Conservation (phyloP, 176 grass and related monocot species). For the Eleusine coracana region DNA sequence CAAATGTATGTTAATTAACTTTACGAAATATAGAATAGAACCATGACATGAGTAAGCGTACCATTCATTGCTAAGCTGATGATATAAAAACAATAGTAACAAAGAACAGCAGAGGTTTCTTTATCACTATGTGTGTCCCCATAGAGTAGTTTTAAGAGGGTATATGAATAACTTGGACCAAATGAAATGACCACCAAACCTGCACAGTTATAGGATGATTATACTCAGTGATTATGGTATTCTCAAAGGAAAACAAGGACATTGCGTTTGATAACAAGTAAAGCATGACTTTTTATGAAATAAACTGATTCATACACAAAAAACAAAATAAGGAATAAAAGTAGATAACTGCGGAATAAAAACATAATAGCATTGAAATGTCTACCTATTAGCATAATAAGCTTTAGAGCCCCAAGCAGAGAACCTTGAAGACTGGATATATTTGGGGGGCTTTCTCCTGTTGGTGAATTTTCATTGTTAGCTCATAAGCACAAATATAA, state of each 20-base stretch:
- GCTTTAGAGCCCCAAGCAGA: slow-evolving; percentile 78
- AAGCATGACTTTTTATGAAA: slow-evolving; percentile 14
- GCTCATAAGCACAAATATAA: slow-evolving; percentile 29
- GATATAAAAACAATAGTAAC: slow-evolving; percentile 94
- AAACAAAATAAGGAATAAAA: not conserved
- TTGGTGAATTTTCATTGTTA: slow-evolving; percentile 33
- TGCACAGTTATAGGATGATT: slow-evolving; percentile 47
- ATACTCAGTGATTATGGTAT: slow-evolving; percentile 5
- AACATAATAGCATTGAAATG: slow-evolving; percentile 2
- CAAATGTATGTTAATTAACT: not conserved
- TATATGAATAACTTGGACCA: slow-evolving; percentile 99
- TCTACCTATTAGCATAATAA: slow-evolving; percentile 90
- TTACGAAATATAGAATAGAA: slow-evolving; percentile 28
- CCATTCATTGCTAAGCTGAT: slow-evolving; percentile 94
- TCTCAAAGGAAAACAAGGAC: slow-evolving; percentile 23
- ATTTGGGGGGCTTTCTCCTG: slow-evolving; percentile 67
- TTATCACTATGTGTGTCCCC: slow-evolving; percentile 79
- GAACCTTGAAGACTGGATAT: slow-evolving; percentile 70
- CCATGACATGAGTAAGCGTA: slow-evolving; percentile 31
- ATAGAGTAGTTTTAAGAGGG: slow-evolving; percentile 80
- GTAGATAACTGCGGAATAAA: slow-evolving; percentile 26
- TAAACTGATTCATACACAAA: not conserved
- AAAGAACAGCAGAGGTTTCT: slow-evolving; percentile 75
- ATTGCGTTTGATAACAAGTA: slow-evolving; percentile 7
- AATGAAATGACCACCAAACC: slow-evolving; percentile 88